Base-by-base conservation (phyloP, 2,329 filamentous ascomycete genomes). In the Pseudopithomyces maydicus region DNA sequence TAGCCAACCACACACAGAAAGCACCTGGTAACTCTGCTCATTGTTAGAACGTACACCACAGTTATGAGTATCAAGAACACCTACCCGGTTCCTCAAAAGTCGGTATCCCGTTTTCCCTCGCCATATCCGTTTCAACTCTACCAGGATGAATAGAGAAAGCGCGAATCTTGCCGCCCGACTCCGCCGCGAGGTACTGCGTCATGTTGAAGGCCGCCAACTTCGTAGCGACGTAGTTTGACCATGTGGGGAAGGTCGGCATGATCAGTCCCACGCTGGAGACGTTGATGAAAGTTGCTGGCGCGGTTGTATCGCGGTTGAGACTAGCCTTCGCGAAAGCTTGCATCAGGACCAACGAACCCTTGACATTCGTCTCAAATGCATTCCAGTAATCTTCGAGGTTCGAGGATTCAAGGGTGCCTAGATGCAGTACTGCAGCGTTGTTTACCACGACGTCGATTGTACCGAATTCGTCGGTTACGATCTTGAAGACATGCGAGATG, bases 141-240 rank as follows among this genome's bases (percentile, higher is more conserved):
- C 49, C 49, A 20, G 38, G 49, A 22, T 52, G 49, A n/a, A 52
- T 33, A 6, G 38, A 43, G 39, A 52, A 52, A 17, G n/a, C 29
- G 17, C 49, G 22, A 15, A 44, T 11, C 15, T 23, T 39, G 26
- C 19, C 29, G 4, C 38, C 38, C 7, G 15, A 15, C 23, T 43
- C 38, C 5, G 39, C 49, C 7, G n/a, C 38, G 11, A 52, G 17
- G 17, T 36, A 50, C 15, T 38, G 17, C 14, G 35, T 41, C 47
- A 50, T 41, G 20, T 10, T 50, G 47, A 50, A 23, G 11, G 20
- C 20, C 15, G 47, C 49, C 8, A 44, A 22, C 26, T 43, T 52
- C 7, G 39, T 19, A 2, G 36, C 15, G 8, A 23, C 49, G 49
- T 43, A 52, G 15, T 26, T 32, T 2, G 38, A 52, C 26, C 35